Evolutionary conservation across 2,329 filamentous ascomycete species (phyloP), one percentile per base, ranked within the genome.

Genomic region (Trematosphaeria pertusa): DNA sequence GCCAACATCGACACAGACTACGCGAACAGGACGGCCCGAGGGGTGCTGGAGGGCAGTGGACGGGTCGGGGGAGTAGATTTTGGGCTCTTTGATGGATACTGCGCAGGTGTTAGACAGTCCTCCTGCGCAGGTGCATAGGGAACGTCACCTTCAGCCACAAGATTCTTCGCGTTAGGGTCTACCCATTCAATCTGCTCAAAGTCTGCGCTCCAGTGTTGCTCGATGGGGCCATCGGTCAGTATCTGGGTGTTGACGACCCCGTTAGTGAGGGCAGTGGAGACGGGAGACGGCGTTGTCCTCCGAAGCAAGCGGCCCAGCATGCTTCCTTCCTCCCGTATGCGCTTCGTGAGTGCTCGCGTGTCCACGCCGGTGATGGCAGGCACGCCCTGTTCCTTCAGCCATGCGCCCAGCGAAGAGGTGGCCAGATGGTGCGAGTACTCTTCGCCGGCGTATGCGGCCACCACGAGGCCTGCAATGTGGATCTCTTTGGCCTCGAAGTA

Each of bases 351-450:
- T 45, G 89, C 87, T 70, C 94, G 83, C 34, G 94, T 99, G 76
- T 99, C 94, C 51, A 99, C 87, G 48, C 91, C 94, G 69, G 94
- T 94, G 73, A 99, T 91, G 64, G 92, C 94, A 31, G 94, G 94
- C 44, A 99, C 82, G 50, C 87, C 89, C 75, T 97, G 89, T 76
- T 97, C 91, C 79, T 97, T 96, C 65, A 99, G 82, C 94, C 94
- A 99, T 71, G 88, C 82, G 50, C 93, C 93, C 40, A 99, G 80
- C 3, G 93, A 97, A 35, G 92, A 97, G 57, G 84, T 81, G 35
- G 94, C 94, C 48, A 99, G 82, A 78, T 91, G 91, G 77, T 99
- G 94, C 12, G 93, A 97, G 78, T 87, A 99, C 67, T 96, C 88
- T 76, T 97, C 93, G 64, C 92, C 94, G 21, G 90, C 87, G 75